Conservation (phyloP, 2,329 filamentous ascomycete genomes). For the Exophiala calicioides region DNA sequence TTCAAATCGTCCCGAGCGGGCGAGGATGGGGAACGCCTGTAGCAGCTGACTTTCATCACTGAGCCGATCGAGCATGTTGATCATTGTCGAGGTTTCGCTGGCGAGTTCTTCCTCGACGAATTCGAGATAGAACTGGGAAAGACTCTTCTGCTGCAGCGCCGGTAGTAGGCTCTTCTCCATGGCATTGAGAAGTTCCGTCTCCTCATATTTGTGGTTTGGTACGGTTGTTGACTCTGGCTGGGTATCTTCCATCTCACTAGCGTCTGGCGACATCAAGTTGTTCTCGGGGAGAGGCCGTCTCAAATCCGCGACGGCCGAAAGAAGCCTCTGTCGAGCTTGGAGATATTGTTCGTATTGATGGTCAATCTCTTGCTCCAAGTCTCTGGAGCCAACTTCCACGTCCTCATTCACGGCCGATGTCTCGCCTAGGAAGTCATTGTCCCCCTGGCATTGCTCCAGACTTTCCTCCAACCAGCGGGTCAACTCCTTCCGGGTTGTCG, state of each 20-base stretch:
- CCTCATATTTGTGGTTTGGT: neutral
- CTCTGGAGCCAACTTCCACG: neutral
- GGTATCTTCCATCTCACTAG: neutral
- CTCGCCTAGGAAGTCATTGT: neutral
- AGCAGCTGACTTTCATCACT: slow-evolving; percentile 33
- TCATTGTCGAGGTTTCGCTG: slow-evolving; percentile 9
- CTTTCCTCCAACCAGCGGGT: slow-evolving; percentile 27
- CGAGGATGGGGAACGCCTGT: slow-evolving; percentile 24
- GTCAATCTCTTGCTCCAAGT: slow-evolving; percentile 15
- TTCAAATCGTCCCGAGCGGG: slow-evolving; percentile 16
- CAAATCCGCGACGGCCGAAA: slow-evolving; percentile 8
- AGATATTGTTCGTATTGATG: slow-evolving; percentile 26
- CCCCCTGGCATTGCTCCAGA: slow-evolving; percentile 21
- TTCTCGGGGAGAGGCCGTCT: slow-evolving; percentile 2
- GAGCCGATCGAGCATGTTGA: slow-evolving; percentile 25
- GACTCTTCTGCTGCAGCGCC: slow-evolving; percentile 11
- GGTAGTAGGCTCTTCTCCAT: slow-evolving; percentile 20
- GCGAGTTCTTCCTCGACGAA: slow-evolving; percentile 17
- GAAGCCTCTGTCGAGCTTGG: slow-evolving; percentile 17
- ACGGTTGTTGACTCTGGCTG: neutral
- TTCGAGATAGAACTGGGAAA: slow-evolving; percentile 8
- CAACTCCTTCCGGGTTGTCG: slow-evolving; percentile 18
- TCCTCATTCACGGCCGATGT: neutral
- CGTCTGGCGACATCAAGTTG: neutral
- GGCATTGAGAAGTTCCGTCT: slow-evolving; percentile 1